Conservation (phyloP, 2,329 filamentous ascomycete genomes). For the Rhinocladiella similis region DNA sequence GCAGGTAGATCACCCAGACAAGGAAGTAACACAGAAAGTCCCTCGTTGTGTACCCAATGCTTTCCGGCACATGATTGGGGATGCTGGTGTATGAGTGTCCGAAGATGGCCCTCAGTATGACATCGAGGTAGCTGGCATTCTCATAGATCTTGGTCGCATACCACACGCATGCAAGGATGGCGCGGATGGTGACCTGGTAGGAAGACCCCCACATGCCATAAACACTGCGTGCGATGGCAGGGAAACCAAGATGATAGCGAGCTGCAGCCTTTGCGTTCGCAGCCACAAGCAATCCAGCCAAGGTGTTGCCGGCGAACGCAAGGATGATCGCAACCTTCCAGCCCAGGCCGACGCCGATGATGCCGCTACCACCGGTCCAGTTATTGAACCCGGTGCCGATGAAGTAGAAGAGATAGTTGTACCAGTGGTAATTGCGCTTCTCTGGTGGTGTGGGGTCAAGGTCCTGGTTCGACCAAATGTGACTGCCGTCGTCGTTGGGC, state of each 20-base stretch:
- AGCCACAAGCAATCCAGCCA: slow-evolving; percentile 44
- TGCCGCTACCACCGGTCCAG: slow-evolving; percentile 43
- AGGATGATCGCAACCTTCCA: slow-evolving; percentile 49
- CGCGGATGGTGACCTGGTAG: slow-evolving; percentile 44
- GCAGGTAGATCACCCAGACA: slow-evolving; percentile 42
- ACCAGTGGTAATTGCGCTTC: slow-evolving; percentile 42
- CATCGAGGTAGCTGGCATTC: slow-evolving; percentile 27
- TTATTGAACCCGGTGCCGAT: slow-evolving; percentile 43
- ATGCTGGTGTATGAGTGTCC: slow-evolving; percentile 36
- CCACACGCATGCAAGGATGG: slow-evolving; percentile 44
- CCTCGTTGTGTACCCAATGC: slow-evolving; percentile 37
- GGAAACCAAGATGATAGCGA: slow-evolving; percentile 47
- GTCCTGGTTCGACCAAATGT: neutral
- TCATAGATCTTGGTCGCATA: slow-evolving; percentile 34
- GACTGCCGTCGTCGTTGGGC: neutral
- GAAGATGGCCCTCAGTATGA: slow-evolving; percentile 35
- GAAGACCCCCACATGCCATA: slow-evolving; percentile 47
- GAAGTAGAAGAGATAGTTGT: slow-evolving; percentile 44
- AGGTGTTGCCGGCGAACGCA: slow-evolving; percentile 46
- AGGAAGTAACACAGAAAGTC: slow-evolving; percentile 41
- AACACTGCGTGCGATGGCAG: slow-evolving; percentile 39
- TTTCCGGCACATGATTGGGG: slow-evolving; percentile 35
- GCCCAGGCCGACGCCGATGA: slow-evolving; percentile 46
- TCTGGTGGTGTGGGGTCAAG: slow-evolving; percentile 37
- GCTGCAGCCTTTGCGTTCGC: slow-evolving; percentile 47